Evolutionary conservation across 192 early-diverging fungal genomes (phyloP), one percentile per base, ranked within the genome.

Genomic region (Coemansia sp.): DNA sequence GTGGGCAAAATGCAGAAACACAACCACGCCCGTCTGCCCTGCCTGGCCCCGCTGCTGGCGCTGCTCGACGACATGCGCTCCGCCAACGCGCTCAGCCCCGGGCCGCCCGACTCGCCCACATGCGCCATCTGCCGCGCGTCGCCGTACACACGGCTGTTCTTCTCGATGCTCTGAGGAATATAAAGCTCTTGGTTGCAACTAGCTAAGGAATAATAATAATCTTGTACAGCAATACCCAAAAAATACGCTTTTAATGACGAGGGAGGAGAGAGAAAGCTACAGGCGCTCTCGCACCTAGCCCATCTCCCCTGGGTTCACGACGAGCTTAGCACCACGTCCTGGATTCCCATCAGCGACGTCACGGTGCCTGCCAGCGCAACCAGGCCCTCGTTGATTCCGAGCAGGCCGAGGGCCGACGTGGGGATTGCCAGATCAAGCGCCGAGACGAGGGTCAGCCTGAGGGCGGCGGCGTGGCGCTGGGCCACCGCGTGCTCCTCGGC

Each of bases 291-390:
- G n/a, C n/a, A n/a, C n/a, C n/a, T n/a, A n/a, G n/a, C n/a, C n/a
- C n/a, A n/a, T n/a, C n/a, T n/a, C n/a, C n/a, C n/a, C n/a, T n/a
- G n/a, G n/a, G n/a, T n/a, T n/a, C n/a, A n/a, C n/a, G n/a, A n/a
- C n/a, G n/a, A n/a, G n/a, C n/a, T n/a, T n/a, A n/a, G n/a, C n/a
- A n/a, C n/a, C n/a, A n/a, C n/a, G n/a, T 75, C 71, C 36, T 70
- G 62, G 5, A 58, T 52, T 32, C 80, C 80, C 69, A 81, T 76
- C 29, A 77, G 49, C 48, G 80, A 75, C 11, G 80, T 81, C 8
- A 77, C 45, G 13, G 80, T 69, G 29, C 80, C 80, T 0, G 80
- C 80, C 50, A 79, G 53, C 18, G 68, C 80, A 15, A 81, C 80
- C 21, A 79, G 36, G 31, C 80, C 80, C 54, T 81, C 80, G 42